Evolutionary conservation across 805 yeast species (phyloP), one percentile per base, ranked within the genome.

Genomic region (Tetrapisispora taiwanensis): DNA sequence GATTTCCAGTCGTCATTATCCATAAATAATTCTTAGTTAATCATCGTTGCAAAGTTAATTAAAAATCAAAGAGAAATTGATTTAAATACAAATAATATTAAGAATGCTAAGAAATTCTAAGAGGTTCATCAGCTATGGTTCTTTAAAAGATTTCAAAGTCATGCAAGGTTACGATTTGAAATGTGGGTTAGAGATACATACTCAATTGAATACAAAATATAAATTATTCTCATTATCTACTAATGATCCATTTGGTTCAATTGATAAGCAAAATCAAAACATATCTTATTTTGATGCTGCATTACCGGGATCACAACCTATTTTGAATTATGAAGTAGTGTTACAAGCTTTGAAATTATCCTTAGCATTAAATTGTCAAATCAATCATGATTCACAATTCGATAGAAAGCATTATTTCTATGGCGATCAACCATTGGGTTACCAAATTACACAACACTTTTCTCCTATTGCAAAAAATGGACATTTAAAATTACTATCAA

Each of bases 371-470:
- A 71, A 81, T 30, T 75, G 86, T 46, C 58, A 69, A 0, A 71
- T 92, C 14, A 75, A 75, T 46, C 50, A 62, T 0, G 50, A 56
- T 7, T 83, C 90, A 1, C 69, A 80, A 1, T 92, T 92, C 61
- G 98, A 92, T 58, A 70, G 98, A 52, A 92, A 92, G 62, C 98
- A 92, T 60, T 92, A 92, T 61, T 88, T 92, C 62, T 92, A 92
- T 61, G 90, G 89, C 1, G 98, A 92, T 62, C 97, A 92, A 60
- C 98, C 98, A 0, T 65, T 84, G 43, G 98, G 98, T 1, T 92
- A 88, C 63, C 98, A 92, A 60, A 83, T 92, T 41, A 92, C 98
- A 0, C 98, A 92, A 63, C 84, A 78, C 56, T 86, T 75, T 59
- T 72, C 72, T 30, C 97, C 97, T 1, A 68, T 85, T 39, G 92